These are phyloP conservation scores for Apiospora aurea DNA, from an alignment of 2,329 filamentous ascomycete species.

Conservation along the genomic window DNA sequence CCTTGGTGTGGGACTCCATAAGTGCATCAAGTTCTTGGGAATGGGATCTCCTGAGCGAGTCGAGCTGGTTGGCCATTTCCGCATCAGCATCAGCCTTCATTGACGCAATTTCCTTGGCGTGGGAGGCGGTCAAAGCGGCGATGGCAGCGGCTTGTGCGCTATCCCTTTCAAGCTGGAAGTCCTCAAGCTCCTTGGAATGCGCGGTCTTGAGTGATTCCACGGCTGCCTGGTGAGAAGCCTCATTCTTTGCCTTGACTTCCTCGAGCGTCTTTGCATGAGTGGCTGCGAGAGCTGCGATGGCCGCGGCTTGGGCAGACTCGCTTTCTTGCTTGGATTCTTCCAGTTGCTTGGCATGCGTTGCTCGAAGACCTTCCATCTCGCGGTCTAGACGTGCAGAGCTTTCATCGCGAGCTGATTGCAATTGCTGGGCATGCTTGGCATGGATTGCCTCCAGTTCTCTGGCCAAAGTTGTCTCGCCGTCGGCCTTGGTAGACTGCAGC, in stretches of 20 bases:
- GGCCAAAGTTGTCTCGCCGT: conserved; percentile 34
- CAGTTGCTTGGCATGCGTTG: conserved; percentile 38
- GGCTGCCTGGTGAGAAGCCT: conserved; percentile 33
- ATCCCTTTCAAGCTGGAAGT: conserved; percentile 37
- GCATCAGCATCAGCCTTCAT: conserved; percentile 24
- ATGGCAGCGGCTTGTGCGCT: conserved; percentile 33
- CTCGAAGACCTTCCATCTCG: conserved; percentile 37
- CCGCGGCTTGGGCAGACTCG: conserved; percentile 31
- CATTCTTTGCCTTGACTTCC: conserved; percentile 27
- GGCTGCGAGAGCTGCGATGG: conserved; percentile 19
- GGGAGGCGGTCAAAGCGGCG: conserved; percentile 22
- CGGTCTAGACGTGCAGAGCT: conserved; percentile 33
- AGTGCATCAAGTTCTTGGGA: conserved; percentile 40
- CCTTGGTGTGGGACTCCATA: conserved; percentile 33
- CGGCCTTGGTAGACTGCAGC: conserved; percentile 37
- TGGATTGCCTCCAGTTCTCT: conserved; percentile 25
- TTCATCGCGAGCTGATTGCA: conserved; percentile 26
- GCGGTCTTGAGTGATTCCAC: conserved; percentile 36
- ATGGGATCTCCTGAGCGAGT: conserved; percentile 38
- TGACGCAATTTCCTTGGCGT: conserved; percentile 10
- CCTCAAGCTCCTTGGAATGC: conserved; percentile 39
- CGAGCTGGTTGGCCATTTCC: conserved; percentile 36
- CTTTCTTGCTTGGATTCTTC: conserved; percentile 38
- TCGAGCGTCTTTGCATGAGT: conserved; percentile 24
- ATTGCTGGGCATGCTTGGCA: conserved; percentile 19